Conservation (phyloP, 805 yeast species). For the Komagataella mondaviorum region DNA sequence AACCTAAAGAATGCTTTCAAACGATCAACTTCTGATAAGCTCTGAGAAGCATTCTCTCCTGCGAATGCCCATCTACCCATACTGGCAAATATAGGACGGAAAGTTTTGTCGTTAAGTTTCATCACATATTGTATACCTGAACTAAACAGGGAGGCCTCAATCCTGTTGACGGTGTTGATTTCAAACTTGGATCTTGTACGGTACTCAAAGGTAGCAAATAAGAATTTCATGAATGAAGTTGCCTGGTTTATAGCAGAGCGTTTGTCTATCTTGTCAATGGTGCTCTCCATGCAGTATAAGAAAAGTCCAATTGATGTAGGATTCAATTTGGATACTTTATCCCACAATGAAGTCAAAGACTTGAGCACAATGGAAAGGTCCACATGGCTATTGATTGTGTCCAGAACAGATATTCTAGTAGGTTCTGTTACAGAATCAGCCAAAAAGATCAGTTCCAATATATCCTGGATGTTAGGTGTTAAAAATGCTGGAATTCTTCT, state of each 20-base stretch:
- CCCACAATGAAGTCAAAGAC: constrained; percentile 55
- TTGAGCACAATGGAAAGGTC: constrained; percentile 52
- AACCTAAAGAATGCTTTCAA: constrained; percentile 71
- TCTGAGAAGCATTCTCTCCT: constrained; percentile 52
- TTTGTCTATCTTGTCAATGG: constrained; percentile 57
- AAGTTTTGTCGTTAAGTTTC: constrained; percentile 86
- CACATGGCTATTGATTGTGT: constrained; percentile 48
- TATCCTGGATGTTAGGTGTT: constrained; percentile 49
- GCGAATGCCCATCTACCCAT: constrained; percentile 87
- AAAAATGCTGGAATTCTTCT: constrained; percentile 82
- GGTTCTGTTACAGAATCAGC: constrained; percentile 46
- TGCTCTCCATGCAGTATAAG: constrained; percentile 50
- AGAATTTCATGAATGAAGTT: constrained; percentile 50
- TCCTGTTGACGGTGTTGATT: constrained; percentile 61
- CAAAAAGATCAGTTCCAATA: constrained; percentile 42
- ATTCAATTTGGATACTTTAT: constrained; percentile 19
- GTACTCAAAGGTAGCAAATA: constrained; percentile 60
- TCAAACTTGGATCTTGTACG: constrained; percentile 48
- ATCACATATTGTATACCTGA: constrained; percentile 69
- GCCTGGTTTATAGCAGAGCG: constrained; percentile 66
- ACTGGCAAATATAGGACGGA: constrained; percentile 83
- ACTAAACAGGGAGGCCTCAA: constrained; percentile 64
- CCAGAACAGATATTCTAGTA: constrained; percentile 49
- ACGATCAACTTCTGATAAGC: constrained; percentile 40
- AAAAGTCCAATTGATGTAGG: constrained; percentile 52